phyloP scores from a whole-genome alignment of 768 basidiomycete genomes.

The Macrocybe gigantea region DNA sequence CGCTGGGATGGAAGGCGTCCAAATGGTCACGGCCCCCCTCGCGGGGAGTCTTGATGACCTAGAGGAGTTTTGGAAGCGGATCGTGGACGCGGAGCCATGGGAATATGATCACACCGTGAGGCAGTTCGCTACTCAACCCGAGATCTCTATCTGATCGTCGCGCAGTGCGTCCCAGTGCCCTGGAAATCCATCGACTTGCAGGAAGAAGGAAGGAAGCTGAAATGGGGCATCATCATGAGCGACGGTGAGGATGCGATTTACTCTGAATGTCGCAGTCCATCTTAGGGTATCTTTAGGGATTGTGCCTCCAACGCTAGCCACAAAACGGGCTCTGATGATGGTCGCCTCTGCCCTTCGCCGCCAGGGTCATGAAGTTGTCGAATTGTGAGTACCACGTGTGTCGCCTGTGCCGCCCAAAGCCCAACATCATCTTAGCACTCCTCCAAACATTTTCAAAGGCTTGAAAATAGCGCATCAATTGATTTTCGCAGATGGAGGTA shows the following conservation, averaged over 20 bases:
- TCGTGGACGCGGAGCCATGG: conserved; percentile 60
- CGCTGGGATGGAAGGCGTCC: conserved; percentile 53
- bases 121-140: not conserved
- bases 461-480: conserved; percentile 48
- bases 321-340: conserved; percentile 45
- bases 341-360: conserved; percentile 48
- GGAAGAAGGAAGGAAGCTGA: conserved; percentile 43
- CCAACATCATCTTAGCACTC: conserved; percentile 18
- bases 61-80: conserved; percentile 58
- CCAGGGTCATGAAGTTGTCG: conserved; percentile 59
- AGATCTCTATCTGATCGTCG: not conserved
- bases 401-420: not conserved
- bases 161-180: conserved; percentile 43
- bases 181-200: conserved; percentile 43
- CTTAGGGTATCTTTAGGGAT: conserved; percentile 31
- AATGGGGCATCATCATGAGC: conserved; percentile 60
- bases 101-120: conserved; percentile 55
- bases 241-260: conserved; percentile 36
- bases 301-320: conserved; percentile 59
- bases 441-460: conserved; percentile 48
- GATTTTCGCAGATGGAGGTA: conserved; percentile 53
- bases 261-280: too few relatives aligned
- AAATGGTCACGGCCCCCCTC: conserved; percentile 52
- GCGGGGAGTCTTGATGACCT: conserved; percentile 57
- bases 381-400: conserved; percentile 37